Evolutionary conservation across 2,329 filamentous ascomycete species (phyloP), one percentile per base, ranked within the genome.

Genomic region (Uncinocarpus reesii): DNA sequence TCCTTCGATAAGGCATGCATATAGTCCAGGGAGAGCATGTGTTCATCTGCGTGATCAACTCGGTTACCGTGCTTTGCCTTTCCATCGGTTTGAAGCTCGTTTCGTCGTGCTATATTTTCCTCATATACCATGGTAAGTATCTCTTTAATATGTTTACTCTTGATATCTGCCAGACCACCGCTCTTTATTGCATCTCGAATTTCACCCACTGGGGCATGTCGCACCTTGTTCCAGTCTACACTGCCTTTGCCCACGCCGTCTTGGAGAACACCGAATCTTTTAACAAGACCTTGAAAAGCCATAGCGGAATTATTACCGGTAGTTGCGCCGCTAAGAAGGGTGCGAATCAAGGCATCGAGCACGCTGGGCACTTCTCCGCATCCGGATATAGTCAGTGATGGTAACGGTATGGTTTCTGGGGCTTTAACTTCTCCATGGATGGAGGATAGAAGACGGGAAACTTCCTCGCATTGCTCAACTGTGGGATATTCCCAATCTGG

Each of bases 141-240:
- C 13, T 67, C 65, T 61, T 89, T 87, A 58, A 93, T 86, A 55
- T 81, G 73, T 45, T 75, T 80, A 51, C 79, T 81, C 64, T 89
- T 92, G 13, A 73, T 71, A n/a, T 77, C 74, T 2, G 79, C 82
- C 1, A 89, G 69, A 0, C 87, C 87, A 7, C 84, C 85, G 6
- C 69, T 66, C 55, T 79, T 80, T 58, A 92, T 87, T 0, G 83
- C 77, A 43, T 81, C 68, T 38, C 76, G 77, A n/a, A 92, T 70
- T 4, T 83, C 77, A 32, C 75, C 69, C 3, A 77, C 61, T 1
- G 77, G 63, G 1, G 80, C 77, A 21, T 68, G 63, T 18, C 79
- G 76, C 1, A 89, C 81, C 7, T 77, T 78, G 55, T 86, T 78
- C 83, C 84, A 90, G 60, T 88, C 71, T 6, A 88, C 81, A 47